These are phyloP conservation scores for Zoysia pacifica DNA, from an alignment of 176 grass and related monocot genomes.

Conservation along the genomic window DNA sequence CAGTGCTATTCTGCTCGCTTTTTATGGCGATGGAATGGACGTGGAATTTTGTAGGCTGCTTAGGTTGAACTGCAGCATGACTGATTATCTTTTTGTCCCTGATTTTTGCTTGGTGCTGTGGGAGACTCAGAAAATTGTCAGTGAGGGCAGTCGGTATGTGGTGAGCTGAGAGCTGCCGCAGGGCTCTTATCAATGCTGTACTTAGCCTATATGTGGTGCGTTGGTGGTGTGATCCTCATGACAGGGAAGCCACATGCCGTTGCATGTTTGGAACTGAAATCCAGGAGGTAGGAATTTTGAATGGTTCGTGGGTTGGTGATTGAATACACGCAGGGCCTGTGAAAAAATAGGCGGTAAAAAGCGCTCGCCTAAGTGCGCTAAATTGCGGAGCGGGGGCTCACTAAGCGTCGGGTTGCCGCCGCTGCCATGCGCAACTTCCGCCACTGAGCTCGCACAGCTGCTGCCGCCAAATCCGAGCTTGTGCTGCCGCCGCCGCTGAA, in stretches of 20 bases:
- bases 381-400: no score
- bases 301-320: not conserved
- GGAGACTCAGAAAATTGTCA: not conserved
- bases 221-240: not conserved
- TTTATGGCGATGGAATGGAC: not conserved
- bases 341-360: no score
- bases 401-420: no score
- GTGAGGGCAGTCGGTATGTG: not conserved
- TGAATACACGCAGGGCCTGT: not conserved
- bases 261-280: not conserved
- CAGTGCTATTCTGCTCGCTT: not conserved
- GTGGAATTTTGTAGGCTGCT: not conserved
- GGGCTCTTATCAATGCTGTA: not conserved
- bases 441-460: no score
- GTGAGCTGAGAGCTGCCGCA: not conserved
- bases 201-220: not conserved
- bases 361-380: no score
- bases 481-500: no score
- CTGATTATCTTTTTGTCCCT: not conserved
- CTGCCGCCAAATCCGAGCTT: no score
- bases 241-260: not conserved
- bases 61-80: slow-evolving; percentile 7
- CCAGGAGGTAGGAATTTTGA: not conserved
- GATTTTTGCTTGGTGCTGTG: not conserved
- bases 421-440: no score